Percentiles rank a stretch among this genome's conserved stretches.
phyloP scores from a whole-genome alignment of 148 eudicot species.

The Chenopodium formosanum region DNA sequence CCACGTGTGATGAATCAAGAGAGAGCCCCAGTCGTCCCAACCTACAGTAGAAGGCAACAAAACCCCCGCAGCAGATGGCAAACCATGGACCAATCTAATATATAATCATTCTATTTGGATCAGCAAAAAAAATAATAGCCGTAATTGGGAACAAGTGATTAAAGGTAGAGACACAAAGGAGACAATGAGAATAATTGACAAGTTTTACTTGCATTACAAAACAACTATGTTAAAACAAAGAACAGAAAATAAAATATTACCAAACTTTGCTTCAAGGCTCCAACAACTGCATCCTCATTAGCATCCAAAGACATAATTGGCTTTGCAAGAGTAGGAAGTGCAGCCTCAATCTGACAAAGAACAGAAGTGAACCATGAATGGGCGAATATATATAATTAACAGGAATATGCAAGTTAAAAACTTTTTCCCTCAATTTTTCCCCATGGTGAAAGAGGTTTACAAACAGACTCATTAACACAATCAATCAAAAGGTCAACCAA shows the following conservation, averaged over 20 bases:
- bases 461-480: neutral
- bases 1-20: no score
- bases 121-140: neutral
- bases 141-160: neutral
- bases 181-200: neutral
- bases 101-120: neutral
- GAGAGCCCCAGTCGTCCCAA: no score
- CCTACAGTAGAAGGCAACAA: no score
- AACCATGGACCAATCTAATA: neutral
- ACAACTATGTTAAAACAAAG: neutral
- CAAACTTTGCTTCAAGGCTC: conserved; percentile 95
- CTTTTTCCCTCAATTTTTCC: neutral
- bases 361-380: neutral
- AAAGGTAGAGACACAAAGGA: neutral
- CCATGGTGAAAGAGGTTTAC: neutral
- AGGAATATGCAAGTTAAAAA: neutral
- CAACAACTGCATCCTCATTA: conserved; percentile 90
- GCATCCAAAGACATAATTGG: conserved; percentile 99
- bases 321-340: conserved; percentile 78
- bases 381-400: neutral
- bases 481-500: neutral
- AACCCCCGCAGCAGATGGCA: no score
- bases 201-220: neutral
- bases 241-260: conserved; percentile 33
- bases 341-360: conserved; percentile 74